These are phyloP conservation scores for barrel medic (Medicago truncatula) DNA, from an alignment of 306 rosid species.

Conservation along the genomic window MtrunA17r5.0-ANR NC_053045.1:44783001-44783500, in stretches of 20 bases:
- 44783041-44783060: conserved; percentile 59
- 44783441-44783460: conserved; percentile 72
- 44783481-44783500: conserved; percentile 83
- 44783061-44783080: conserved; percentile 58
- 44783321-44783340: conserved; percentile 68
- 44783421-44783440: conserved; percentile 83
- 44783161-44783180: conserved; percentile 57
- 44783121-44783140: conserved; percentile 38
- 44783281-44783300: conserved; percentile 26
- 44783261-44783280: conserved; percentile 45
- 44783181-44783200: conserved; percentile 74
- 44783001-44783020: conserved; percentile 71
- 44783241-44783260: conserved; percentile 64
- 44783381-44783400: conserved; percentile 56
- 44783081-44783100: conserved; percentile 81
- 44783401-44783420: conserved; percentile 72
- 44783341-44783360: conserved; percentile 56
- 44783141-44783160: conserved; percentile 65
- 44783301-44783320: conserved; percentile 59
- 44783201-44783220: conserved; percentile 57
- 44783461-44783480: conserved; percentile 61
- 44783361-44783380: conserved; percentile 65
- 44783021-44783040: conserved; percentile 89
- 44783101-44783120: conserved; percentile 76
- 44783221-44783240: conserved; percentile 78